Conservation (phyloP, 805 yeast species). For the Torulaspora maleeae region DNA sequence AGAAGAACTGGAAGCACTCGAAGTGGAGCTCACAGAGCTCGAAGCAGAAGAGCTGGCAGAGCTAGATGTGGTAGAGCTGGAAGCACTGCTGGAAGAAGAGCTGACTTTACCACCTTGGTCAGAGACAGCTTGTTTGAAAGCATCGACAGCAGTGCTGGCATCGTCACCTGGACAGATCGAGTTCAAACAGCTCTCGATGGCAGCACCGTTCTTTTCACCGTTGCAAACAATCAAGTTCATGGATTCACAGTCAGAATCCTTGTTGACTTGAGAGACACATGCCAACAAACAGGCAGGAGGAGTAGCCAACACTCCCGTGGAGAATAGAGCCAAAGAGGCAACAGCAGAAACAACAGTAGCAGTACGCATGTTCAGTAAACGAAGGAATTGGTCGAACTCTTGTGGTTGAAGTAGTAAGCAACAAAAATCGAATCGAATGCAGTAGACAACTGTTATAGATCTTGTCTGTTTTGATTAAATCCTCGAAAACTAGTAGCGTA, state of each 20-base stretch:
- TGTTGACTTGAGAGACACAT: constrained; percentile 70
- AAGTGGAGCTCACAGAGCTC: constrained; percentile 17
- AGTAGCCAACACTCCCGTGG: constrained; percentile 49
- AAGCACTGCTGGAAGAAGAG: constrained; percentile 33
- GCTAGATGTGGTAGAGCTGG: constrained; percentile 35
- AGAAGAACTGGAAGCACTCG: constrained; percentile 36
- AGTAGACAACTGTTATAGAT: not conserved
- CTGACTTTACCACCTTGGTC: constrained; percentile 43
- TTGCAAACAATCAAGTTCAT: constrained; percentile 65
- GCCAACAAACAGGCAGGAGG: constrained; percentile 93
- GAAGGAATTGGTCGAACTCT: not conserved
- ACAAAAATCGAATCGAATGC: not conserved
- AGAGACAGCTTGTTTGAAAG: constrained; percentile 53
- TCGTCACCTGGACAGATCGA: constrained; percentile 63
- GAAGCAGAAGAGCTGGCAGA: constrained; percentile 35
- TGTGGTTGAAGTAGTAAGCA: not conserved
- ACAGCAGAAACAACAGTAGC: constrained; percentile 28
- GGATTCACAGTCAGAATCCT: constrained; percentile 49
- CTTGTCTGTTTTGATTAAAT: not conserved
- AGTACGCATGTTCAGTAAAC: constrained; percentile 25
- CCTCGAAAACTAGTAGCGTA: constrained; percentile 1
- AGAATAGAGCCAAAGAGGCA: constrained; percentile 26
- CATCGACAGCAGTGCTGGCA: constrained; percentile 52
- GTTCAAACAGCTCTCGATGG: constrained; percentile 59
- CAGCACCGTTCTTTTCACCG: constrained; percentile 52